Evolutionary conservation across 352 stramenopile species (phyloP), one percentile per base, ranked within the genome.

Genomic region (Blastocystis sp.): DNA sequence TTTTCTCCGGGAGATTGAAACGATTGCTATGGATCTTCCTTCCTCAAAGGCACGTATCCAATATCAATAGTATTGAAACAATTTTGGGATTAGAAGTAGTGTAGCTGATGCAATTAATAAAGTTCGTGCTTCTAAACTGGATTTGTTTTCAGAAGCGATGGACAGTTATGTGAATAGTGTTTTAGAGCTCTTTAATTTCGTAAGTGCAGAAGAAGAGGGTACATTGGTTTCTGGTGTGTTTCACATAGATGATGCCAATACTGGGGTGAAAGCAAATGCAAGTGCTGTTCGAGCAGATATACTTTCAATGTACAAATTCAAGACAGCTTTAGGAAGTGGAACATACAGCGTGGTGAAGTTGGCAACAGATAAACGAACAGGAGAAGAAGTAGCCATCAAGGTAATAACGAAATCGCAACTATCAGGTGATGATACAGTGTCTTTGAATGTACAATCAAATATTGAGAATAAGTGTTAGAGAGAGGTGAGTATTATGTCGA

Each of bases 301-400:
- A 57, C 59, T 75, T 54, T n/a, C 24, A 21, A 29, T 87, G 43
- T 87, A 87, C 65, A 87, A 87, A 39, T n/a, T 87, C 43, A 87
- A 87, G 49, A 57, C 14, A 9, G 24, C 77, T 3, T 24, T 87
- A 16, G 77, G 77, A 29, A 66, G 37, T 32, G 77, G 77, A 0
- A 87, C 77, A 29, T 87, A 87, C 65, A 87, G 77, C 32, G 65
- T 87, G 16, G 77, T 87, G 9, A 87, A 87, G 77, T 42, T 35
- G 27, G 77, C 77, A 39, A 54, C 43, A 14, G 65, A 87, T 46
- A 57, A 61, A 35, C 66, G 61, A 5, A 87, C 59, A 35, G 65
- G 65, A 46, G 77, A 87, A n/a, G 65, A 78, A 9, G 77, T 87
- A 9, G 77, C 77, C 6, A 54, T 87, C 21, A 87, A 87, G 21